These are phyloP conservation scores for Aspergillus amoenus DNA, from an alignment of 2,329 filamentous ascomycete genomes.

Conservation along the genomic window DNA sequence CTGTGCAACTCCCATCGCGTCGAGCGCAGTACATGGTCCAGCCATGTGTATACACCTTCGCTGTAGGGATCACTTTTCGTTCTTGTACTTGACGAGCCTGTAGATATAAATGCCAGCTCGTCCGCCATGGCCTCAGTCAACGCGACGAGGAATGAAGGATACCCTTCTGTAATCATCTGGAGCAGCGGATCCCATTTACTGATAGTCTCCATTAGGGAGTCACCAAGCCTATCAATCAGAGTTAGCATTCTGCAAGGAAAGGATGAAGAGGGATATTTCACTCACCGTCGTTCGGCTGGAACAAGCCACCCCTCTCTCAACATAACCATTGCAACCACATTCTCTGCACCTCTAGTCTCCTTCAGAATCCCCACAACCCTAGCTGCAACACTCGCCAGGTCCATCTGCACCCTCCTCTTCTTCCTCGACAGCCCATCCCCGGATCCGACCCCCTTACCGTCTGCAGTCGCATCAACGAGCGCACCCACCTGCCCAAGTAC, in stretches of 20 bases:
- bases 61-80: conserved; percentile 29
- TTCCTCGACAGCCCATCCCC: conserved; percentile 24
- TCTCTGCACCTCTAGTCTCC: conserved; percentile 16
- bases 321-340: conserved; percentile 25
- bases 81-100: conserved; percentile 17
- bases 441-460: not conserved
- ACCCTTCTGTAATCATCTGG: conserved; percentile 34
- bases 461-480: not conserved
- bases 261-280: not conserved
- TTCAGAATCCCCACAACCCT: conserved; percentile 31
- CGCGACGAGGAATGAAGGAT: conserved; percentile 36
- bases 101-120: conserved; percentile 29
- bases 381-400: conserved; percentile 21
- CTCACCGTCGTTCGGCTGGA: conserved; percentile 28
- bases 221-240: conserved; percentile 22
- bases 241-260: conserved; percentile 4
- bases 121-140: conserved; percentile 42
- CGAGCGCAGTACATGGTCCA: conserved; percentile 47
- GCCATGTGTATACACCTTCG: conserved; percentile 51
- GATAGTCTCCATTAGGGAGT: conserved; percentile 29
- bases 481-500: conserved; percentile 22
- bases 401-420: conserved; percentile 29
- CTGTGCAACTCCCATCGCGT: conserved; percentile 35
- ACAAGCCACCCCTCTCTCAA: conserved; percentile 29
- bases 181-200: conserved; percentile 39